A percentile compares a stretch with the other conserved stretches of the same genome.
Evolutionary conservation across 139 green algal genomes (phyloP).

Genomic region (Chlorella sp.): DNA sequence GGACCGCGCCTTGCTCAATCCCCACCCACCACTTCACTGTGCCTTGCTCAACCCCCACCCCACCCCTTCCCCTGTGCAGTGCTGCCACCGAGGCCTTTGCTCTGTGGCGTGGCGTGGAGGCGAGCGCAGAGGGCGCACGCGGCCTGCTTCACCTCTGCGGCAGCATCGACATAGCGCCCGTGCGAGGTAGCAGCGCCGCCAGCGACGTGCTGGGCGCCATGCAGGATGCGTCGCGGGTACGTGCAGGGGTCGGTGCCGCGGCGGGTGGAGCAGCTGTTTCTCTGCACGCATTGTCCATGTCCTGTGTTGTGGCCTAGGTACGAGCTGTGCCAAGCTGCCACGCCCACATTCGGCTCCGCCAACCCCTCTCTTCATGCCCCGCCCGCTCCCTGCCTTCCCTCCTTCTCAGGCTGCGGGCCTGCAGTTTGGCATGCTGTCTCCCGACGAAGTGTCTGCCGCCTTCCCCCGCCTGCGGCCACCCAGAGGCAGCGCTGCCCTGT

Average conservation of each 20-base stretch:
- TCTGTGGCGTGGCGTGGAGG: conserved; percentile 25
- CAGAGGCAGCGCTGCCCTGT: background rate
- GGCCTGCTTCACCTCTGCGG: conserved; percentile 29
- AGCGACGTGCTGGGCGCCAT: conserved; percentile 2
- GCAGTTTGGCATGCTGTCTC: conserved; percentile 12
- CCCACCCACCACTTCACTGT: too few species aligned
- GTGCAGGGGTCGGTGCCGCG: too few species aligned
- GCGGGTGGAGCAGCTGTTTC: too few species aligned
- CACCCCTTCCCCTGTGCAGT: too few species aligned
- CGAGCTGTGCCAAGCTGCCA: too few species aligned
- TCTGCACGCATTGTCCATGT: too few species aligned
- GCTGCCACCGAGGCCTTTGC: conserved; percentile 17
- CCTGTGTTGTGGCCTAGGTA: too few species aligned
- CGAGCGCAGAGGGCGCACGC: background rate
- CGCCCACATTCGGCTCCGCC: too few species aligned
- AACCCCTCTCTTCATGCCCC: background rate
- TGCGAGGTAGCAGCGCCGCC: conserved; percentile 10
- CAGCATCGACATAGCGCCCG: conserved; percentile 13
- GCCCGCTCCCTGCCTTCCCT: background rate
- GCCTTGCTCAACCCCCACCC: too few species aligned
- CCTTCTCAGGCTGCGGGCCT: conserved; percentile 18
- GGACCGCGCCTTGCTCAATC: too few species aligned
- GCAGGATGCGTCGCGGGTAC: conserved; percentile 22
- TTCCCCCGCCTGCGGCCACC: conserved; percentile 18
- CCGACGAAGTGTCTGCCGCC: background rate